A percentile compares a stretch with the other conserved stretches of the same genome.
Evolutionary conservation across 2,329 filamentous ascomycete species (phyloP).

Genomic region (Aureobasidium pullulans): DNA sequence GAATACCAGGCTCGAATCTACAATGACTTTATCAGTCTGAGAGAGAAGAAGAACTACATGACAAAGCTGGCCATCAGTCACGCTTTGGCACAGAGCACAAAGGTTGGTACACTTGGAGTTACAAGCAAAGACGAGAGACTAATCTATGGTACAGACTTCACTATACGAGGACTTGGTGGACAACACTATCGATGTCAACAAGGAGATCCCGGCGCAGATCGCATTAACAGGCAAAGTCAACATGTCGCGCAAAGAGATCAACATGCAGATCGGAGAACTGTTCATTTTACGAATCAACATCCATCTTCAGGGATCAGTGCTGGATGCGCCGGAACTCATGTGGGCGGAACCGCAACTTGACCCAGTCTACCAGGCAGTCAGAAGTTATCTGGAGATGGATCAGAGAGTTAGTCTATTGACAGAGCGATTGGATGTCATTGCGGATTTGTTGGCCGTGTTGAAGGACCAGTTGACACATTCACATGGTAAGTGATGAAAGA

Average conservation of each 20-base stretch:
- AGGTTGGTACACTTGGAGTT: slow-evolving; percentile 43
- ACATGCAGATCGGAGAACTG: slow-evolving; percentile 98
- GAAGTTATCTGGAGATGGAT: slow-evolving; percentile 96
- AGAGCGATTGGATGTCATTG: slow-evolving; percentile 86
- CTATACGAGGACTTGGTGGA: slow-evolving; percentile 94
- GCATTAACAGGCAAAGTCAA: slow-evolving; percentile 87
- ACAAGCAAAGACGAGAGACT: slow-evolving; percentile 2
- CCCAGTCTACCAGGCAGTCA: slow-evolving; percentile 89
- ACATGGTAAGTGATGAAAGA: slow-evolving; percentile 60
- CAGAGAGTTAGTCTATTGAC: slow-evolving; percentile 85
- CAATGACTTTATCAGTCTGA: slow-evolving; percentile 95
- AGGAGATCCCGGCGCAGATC: slow-evolving; percentile 88
- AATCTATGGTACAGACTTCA: slow-evolving; percentile 57
- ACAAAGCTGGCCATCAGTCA: slow-evolving; percentile 95
- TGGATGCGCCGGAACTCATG: slow-evolving; percentile 95
- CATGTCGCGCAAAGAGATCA: slow-evolving; percentile 82
- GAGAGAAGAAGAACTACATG: slow-evolving; percentile 96
- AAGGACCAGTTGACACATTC: slow-evolving; percentile 95
- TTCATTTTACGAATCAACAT: slow-evolving; percentile 98
- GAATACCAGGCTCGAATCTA: slow-evolving; percentile 98
- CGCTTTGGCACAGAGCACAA: slow-evolving; percentile 90
- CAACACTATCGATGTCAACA: slow-evolving; percentile 86
- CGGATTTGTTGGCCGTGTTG: slow-evolving; percentile 81
- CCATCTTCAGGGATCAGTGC: slow-evolving; percentile 90
- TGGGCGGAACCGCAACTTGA: slow-evolving; percentile 97